Evolutionary conservation across 2,329 filamentous ascomycete genomes (phyloP).

Genomic region (Pseudocercospora fuligena): DNA sequence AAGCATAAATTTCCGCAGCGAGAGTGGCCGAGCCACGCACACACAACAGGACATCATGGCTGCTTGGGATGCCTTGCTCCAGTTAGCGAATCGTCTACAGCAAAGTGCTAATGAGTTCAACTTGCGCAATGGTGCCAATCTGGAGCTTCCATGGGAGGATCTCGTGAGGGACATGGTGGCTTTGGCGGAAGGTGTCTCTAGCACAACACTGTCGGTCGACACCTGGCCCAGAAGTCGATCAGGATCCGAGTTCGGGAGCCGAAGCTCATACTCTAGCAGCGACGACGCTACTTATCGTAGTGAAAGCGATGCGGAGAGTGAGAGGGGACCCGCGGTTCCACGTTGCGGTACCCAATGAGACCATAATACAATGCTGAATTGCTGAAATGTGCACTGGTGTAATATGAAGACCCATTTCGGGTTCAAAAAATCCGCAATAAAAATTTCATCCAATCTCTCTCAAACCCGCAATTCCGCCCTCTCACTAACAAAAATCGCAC

Average conservation of each 20-base stretch:
- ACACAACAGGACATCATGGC: neutral
- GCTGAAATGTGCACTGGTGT: too few species aligned
- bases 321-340: too few species aligned
- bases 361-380: neutral
- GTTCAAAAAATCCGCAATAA: too few species aligned
- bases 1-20: neutral
- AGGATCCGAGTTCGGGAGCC: neutral
- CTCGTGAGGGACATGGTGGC: neutral
- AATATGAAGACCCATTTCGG: too few species aligned
- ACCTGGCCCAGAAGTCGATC: neutral
- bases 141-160: neutral
- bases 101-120: neutral
- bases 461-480: constrained; percentile 16
- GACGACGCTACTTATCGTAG: neutral
- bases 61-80: neutral
- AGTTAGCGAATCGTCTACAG: neutral
- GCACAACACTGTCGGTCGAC: too few species aligned
- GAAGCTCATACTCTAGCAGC: neutral
- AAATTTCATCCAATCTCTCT: neutral
- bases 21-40: neutral
- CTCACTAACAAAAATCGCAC: constrained; percentile 31
- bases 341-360: neutral
- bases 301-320: neutral
- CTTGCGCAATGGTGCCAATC: neutral
- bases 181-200: too few species aligned